Evolutionary conservation across 441 rosid genomes (phyloP).

Genomic region (Gossypium lobatum): DNA sequence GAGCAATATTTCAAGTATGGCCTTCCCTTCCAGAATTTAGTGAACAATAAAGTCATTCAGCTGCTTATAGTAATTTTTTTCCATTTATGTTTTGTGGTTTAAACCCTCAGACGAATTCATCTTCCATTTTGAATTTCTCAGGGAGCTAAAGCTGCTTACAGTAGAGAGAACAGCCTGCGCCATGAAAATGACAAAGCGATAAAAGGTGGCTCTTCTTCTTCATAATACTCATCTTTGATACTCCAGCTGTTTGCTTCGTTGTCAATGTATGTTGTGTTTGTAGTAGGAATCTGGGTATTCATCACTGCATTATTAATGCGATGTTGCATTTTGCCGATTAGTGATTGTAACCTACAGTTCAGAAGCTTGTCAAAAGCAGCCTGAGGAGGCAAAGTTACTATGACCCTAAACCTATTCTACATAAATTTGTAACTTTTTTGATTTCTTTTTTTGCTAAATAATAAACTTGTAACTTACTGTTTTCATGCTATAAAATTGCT

Average conservation of each 20-base stretch:
- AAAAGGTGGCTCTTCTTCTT: constrained; percentile 25
- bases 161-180: constrained; percentile 80
- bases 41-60: not conserved
- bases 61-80: not conserved
- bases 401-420: too few species aligned
- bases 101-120: not conserved
- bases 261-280: not conserved
- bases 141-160: constrained; percentile 76
- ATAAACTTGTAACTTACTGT: too few species aligned
- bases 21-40: not conserved
- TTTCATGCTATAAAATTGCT: too few species aligned
- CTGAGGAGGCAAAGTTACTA: too few species aligned
- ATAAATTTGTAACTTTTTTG: too few species aligned
- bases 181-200: constrained; percentile 35
- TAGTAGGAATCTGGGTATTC: not conserved
- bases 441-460: too few species aligned
- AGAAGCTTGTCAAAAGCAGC: too few species aligned
- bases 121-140: constrained; percentile 22
- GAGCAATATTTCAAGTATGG: constrained; percentile 52
- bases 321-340: too few species aligned
- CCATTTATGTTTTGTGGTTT: not conserved
- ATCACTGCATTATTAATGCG: too few species aligned
- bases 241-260: not conserved
- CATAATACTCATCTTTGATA: constrained; percentile 10
- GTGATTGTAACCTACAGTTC: too few species aligned